Evolutionary conservation across 345 rosid genomes (phyloP), one percentile per base, ranked within the genome.

Genomic region (Camelina hispida): DNA sequence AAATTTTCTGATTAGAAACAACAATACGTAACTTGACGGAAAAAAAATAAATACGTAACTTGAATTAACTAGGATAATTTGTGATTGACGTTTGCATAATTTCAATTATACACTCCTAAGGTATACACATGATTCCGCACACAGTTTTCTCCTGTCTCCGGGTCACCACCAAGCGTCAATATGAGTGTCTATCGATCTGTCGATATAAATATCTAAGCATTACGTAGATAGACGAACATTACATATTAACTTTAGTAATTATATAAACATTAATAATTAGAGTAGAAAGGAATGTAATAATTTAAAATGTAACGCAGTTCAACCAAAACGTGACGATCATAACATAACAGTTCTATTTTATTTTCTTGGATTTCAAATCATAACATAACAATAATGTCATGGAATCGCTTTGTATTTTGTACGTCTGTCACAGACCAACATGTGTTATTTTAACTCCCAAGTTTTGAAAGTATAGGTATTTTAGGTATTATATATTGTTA

Each of bases 271-370:
- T 37, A 62, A 72, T 53, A 72, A 42, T 43, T 53, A 38, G 43
- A 62, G 62, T 54, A 73, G 77, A 60, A 66, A 74, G 35, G 66
- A 44, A 35, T 66, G 40, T 65, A 66, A 56, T 65, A 22, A 57
- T 74, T 30, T 47, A 20, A 66, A 66, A 74, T 56, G 22, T 10
- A 44, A 46, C 78, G 32, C 71, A 74, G 71, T 47, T 66, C 60
- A 65, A 74, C 78, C 65, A 65, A 66, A 57, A 74, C 78, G 78
- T 74, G 78, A 74, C 66, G 72, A 74, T 74, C 78, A 74, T 74
- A 64, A 64, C 77, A 54, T 40, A 63, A 53, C 44, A 53, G 12
- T 43, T 51, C 42, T 42, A 38, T 18, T 62, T 25, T 73, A 63
- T 37, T 13, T 37, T 9, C 34, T 60, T 14, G 30, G 17, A 53